Conservation (phyloP, 139 green algal genomes). For the Chloropicon primus region DNA sequence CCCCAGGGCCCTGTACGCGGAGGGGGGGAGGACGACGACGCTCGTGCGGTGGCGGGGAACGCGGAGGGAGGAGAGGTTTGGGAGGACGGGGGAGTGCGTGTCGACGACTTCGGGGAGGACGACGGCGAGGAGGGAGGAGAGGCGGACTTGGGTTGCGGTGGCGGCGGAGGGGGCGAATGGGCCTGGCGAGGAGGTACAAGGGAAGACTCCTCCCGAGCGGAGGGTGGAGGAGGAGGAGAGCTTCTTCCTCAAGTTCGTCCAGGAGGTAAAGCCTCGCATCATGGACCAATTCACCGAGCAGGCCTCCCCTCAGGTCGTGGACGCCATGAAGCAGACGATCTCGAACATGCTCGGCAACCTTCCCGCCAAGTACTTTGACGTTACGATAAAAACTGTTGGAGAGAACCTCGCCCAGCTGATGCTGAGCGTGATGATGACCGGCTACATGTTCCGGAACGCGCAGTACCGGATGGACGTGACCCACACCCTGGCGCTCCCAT, state of each 20-base stretch:
- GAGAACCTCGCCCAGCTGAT: slow-evolving; percentile 80
- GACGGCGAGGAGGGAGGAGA: background rate
- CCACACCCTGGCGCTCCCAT: background rate
- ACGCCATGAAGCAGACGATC: slow-evolving; percentile 68
- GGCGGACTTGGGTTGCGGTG: background rate
- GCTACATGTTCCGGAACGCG: slow-evolving; percentile 70
- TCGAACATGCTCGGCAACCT: slow-evolving; percentile 65
- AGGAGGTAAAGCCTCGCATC: slow-evolving; percentile 30
- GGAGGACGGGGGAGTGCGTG: no score
- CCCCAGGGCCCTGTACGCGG: no score
- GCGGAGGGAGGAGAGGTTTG: background rate
- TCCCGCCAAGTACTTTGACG: slow-evolving; percentile 65
- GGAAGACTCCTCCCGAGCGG: background rate
- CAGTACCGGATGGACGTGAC: slow-evolving; percentile 57
- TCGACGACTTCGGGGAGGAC: background rate
- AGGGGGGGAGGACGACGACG: no score
- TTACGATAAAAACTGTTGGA: slow-evolving; percentile 35
- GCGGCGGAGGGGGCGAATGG: background rate
- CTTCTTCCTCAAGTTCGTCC: slow-evolving; percentile 43
- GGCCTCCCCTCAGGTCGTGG: slow-evolving; percentile 37
- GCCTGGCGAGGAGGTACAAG: background rate
- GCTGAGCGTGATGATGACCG: slow-evolving; percentile 68
- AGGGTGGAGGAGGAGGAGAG: background rate
- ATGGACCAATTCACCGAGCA: slow-evolving; percentile 39
- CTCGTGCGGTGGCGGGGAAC: background rate